Evolutionary conservation across 495 filamentous ascomycete species (phyloP), one percentile per base, ranked within the genome.

Genomic region (Letharia lupina): DNA sequence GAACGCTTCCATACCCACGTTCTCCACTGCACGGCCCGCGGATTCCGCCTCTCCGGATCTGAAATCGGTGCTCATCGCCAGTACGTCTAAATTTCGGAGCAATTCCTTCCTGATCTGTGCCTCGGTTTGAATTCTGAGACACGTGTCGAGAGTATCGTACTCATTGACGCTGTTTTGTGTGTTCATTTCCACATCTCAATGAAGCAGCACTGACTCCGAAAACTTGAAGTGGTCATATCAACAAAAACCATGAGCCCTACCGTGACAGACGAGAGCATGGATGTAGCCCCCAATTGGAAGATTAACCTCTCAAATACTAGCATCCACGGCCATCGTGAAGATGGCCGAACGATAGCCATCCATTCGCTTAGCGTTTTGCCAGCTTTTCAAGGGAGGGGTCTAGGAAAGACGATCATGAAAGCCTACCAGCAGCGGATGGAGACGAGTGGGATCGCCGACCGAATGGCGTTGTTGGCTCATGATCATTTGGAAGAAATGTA

Each of bases 361-460:
- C 93, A 96, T 73, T 93, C 90, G 0, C 78, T 97, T 1, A 89
- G 89, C 20, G 88, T 96, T 33, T 78, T 88, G 44, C 90, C 89
- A 1, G 81, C 85, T 66, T 86, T 91, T 52, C 93, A 96, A 66
- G 78, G 84, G 45, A 83, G 84, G 63, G 87, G 88, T 13, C 76
- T 96, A 10, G 93, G 89, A n/a, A 85, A 83, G 70, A 86, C 86
- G 33, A 76, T 96, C 59, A 77, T 96, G 73, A 86, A 84, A 77
- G 80, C 87, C 4, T 97, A 90, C 70, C 80, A 91, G 57, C 87
- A 91, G 67, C 83, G 87, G 42, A 86, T 88, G 60, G 77, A 86
- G 69, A 82, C 83, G 28, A 81, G 86, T 20, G 86, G 81, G 15
- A 79, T 90, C 62, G 90, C 84, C 8, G 85, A 92, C 61, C 81